These are phyloP conservation scores for Backusella tuberculispora DNA, from an alignment of 192 early-diverging fungal genomes.

Conservation along the genomic window DNA sequence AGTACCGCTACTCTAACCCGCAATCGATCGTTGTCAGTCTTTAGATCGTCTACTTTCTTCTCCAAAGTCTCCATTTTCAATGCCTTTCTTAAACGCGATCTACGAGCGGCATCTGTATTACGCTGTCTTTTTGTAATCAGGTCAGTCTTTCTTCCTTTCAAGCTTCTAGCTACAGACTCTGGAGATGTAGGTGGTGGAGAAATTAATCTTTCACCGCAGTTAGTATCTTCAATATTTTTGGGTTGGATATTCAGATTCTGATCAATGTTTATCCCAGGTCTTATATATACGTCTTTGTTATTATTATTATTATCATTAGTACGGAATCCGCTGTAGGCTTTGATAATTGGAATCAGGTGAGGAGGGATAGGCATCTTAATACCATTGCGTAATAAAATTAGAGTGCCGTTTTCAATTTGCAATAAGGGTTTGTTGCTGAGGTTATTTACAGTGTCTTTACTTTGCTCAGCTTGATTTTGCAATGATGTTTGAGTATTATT, in stretches of 20 bases:
- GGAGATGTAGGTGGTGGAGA: background rate
- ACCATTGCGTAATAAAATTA: constrained; percentile 11
- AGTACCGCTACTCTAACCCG: constrained; percentile 17
- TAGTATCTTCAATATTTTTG: background rate
- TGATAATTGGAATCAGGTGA: constrained; percentile 19
- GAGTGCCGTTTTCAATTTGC: background rate
- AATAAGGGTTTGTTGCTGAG: background rate
- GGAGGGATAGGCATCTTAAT: constrained; percentile 5
- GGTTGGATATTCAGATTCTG: background rate
- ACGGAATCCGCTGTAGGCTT: background rate
- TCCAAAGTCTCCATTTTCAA: constrained; percentile 27
- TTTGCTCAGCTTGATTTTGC: background rate
- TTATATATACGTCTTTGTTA: background rate
- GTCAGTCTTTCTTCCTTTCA: constrained; percentile 13
- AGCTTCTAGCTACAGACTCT: background rate
- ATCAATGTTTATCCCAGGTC: background rate
- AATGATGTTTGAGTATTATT: constrained; percentile 1
- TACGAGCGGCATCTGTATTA: constrained; percentile 33
- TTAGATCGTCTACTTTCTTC: constrained; percentile 20
- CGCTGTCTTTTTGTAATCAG: constrained; percentile 30
- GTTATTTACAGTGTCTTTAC: background rate
- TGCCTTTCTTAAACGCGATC: constrained; percentile 31
- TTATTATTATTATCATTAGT: background rate
- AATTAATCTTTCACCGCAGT: background rate
- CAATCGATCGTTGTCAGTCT: constrained; percentile 21